A percentile compares a stretch with the other conserved stretches of the same genome.
phyloP scores from a whole-genome alignment of 2,329 filamentous ascomycete genomes.

The Paraphaeosphaeria sporulosa region DNA sequence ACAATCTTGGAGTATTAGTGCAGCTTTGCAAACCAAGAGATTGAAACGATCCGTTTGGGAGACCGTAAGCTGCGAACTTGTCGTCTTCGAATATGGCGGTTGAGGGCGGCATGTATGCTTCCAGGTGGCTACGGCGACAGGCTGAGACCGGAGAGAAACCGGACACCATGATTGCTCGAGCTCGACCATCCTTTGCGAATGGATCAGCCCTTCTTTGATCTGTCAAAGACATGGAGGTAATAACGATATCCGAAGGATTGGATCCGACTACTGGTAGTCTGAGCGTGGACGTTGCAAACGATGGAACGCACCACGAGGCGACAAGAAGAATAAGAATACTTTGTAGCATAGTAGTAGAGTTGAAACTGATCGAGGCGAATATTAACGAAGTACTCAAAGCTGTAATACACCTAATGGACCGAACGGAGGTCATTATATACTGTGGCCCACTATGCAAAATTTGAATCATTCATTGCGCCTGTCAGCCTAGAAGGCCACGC shows the following conservation, averaged over 20 bases:
- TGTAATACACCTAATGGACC: background rate
- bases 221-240: slow-evolving; percentile 24
- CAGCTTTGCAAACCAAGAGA: slow-evolving; percentile 30
- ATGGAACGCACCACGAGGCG: slow-evolving; percentile 8
- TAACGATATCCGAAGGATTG: slow-evolving; percentile 21
- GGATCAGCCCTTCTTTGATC: slow-evolving; percentile 30
- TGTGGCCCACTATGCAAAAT: background rate
- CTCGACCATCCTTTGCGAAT: slow-evolving; percentile 26
- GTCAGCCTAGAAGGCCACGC: background rate
- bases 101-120: slow-evolving; percentile 33
- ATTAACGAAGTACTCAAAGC: background rate
- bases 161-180: slow-evolving; percentile 34
- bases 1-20: background rate
- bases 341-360: background rate
- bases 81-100: slow-evolving; percentile 31
- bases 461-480: background rate
- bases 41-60: slow-evolving; percentile 35
- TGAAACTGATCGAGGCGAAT: background rate
- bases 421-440: background rate
- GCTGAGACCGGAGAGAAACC: slow-evolving; percentile 28
- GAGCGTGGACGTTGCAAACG: slow-evolving; percentile 6
- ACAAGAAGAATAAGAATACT: slow-evolving; percentile 4
- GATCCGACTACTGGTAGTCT: slow-evolving; percentile 24
- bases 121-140: slow-evolving; percentile 20
- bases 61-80: slow-evolving; percentile 33